These are phyloP conservation scores for Arthrobotrys conoides DNA, from an alignment of 2,329 filamentous ascomycete species.

Conservation along the genomic window DNA sequence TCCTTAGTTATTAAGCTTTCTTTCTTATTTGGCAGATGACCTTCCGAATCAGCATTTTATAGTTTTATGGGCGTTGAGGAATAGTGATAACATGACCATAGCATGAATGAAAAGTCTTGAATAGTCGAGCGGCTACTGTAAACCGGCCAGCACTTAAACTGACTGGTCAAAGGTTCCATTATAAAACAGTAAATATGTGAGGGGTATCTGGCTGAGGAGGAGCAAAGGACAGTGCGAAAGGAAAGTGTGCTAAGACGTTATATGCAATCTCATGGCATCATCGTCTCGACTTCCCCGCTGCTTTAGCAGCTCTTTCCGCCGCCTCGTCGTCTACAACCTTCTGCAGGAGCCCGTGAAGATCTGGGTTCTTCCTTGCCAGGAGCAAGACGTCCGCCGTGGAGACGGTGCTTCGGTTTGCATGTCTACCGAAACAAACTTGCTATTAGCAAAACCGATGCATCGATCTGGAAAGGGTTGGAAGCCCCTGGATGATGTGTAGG, in stretches of 20 bases:
- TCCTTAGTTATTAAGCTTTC: slow-evolving; percentile 15
- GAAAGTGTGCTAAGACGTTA: slow-evolving; percentile 1
- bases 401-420: slow-evolving; percentile 84
- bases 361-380: slow-evolving; percentile 87
- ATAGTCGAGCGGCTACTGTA: background rate
- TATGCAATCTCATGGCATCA: slow-evolving; percentile 4
- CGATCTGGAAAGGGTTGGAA: background rate
- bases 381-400: slow-evolving; percentile 90
- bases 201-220: slow-evolving; percentile 24
- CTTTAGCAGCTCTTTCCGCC: slow-evolving; percentile 66
- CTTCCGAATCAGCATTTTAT: slow-evolving; percentile 37
- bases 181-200: slow-evolving; percentile 5
- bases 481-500: background rate
- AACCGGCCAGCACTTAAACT: background rate
- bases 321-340: slow-evolving; percentile 76
- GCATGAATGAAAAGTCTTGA: background rate
- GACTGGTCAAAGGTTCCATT: background rate
- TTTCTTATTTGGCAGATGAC: slow-evolving; percentile 28
- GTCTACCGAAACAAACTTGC: slow-evolving; percentile 71
- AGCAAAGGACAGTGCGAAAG: slow-evolving; percentile 1
- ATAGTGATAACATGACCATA: slow-evolving; percentile 28
- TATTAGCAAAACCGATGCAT: slow-evolving; percentile 7
- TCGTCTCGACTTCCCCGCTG: slow-evolving; percentile 53
- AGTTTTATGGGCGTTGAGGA: slow-evolving; percentile 17
- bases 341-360: slow-evolving; percentile 81